Evolutionary conservation across 495 filamentous ascomycete genomes (phyloP).

Genomic region (Friedmanniomyces simplex): DNA sequence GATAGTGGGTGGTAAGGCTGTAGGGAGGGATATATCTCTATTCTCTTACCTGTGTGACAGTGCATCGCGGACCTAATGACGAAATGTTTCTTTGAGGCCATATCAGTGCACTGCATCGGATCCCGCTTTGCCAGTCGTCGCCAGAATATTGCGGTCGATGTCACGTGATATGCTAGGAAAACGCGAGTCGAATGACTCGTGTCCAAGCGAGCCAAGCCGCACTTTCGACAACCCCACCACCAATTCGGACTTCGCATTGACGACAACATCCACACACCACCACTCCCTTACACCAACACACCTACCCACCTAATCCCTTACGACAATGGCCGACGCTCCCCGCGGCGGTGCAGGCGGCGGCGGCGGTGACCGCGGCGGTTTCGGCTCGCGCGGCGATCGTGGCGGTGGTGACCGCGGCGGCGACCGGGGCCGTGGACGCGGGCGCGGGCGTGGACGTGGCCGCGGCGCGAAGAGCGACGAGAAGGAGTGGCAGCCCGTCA

Average conservation of each 20-base stretch:
- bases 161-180: too few species aligned
- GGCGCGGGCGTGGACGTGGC: slow-evolving; percentile 55
- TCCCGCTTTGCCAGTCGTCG: too few species aligned
- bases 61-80: too few species aligned
- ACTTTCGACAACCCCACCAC: not conserved
- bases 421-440: slow-evolving; percentile 71
- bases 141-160: too few species aligned
- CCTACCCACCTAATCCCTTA: not conserved
- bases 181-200: not conserved
- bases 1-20: not conserved
- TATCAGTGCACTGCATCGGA: too few species aligned
- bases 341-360: too few species aligned
- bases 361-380: slow-evolving; percentile 52
- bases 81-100: too few species aligned
- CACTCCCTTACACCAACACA: not conserved
- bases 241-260: not conserved
- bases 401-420: slow-evolving; percentile 30
- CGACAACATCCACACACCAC: not conserved
- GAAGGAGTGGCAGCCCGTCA: slow-evolving; percentile 99
- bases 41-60: not conserved
- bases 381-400: slow-evolving; percentile 63
- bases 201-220: not conserved
- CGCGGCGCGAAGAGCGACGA: slow-evolving; percentile 85
- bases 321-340: slow-evolving; percentile 13
- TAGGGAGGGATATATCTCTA: not conserved